Evolutionary conservation across 495 filamentous ascomycete genomes (phyloP), one percentile per base, ranked within the genome.

Genomic region (Daldinia concentrica): DNA sequence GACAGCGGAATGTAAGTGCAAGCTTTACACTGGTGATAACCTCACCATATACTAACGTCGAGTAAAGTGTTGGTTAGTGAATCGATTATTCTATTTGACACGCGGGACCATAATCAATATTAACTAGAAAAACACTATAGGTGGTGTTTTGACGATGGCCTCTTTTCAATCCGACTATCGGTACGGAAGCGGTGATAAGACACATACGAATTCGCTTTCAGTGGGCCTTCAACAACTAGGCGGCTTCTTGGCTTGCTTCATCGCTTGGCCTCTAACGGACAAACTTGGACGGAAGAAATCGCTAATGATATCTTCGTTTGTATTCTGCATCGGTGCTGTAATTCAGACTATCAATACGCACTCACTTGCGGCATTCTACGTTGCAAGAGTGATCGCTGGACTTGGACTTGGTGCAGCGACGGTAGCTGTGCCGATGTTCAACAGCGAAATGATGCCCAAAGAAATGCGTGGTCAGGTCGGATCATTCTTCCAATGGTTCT

Each of bases 361-460:
- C 41, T 74, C 68, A 12, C 74, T 82, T 11, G 72, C 71, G 0
- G 75, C 77, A 15, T 80, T 82, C 45, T 83, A 83, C 32, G 78
- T 76, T 14, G 77, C 76, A 0, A 78, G 87, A 41, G 78, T 87
- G 6, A 77, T 89, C n/a, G 79, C 82, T 1, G 87, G 87, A 26
- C 66, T 90, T 12, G 88, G 87, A 6, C 80, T 89, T 22, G 88
- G 87, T 12, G 82, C 77, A 22, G 82, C 83, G 3, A 86, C 84
- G 0, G 83, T 85, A 0, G 82, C 86, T 14, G 83, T 88, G 0
- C 87, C 88, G 8, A 85, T 86, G 73, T 87, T 82, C 65, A 83
- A 78, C 36, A 80, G 83, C 7, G 87, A 89, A 69, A 88, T 77
- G 74, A 82, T 84, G 17, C 85, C 86, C 1, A 86, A 85, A 69